phyloP scores from a whole-genome alignment of 2,329 filamentous ascomycete species.

The Sarocladium kiliense region DNA sequence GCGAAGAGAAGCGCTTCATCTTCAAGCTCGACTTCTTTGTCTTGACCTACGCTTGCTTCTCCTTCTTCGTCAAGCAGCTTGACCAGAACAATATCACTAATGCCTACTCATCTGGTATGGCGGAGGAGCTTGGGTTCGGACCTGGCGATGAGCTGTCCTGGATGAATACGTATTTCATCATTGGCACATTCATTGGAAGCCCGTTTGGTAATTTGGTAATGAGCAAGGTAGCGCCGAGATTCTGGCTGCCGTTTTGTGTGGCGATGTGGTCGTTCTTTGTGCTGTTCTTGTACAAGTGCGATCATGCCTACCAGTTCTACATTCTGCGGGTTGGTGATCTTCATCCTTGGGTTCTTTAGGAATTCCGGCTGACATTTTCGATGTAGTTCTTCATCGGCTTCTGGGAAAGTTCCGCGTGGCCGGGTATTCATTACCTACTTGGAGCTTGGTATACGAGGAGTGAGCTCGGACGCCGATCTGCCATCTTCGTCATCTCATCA shows the following conservation, averaged over 20 bases:
- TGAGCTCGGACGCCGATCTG: constrained; percentile 52
- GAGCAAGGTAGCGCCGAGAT: constrained; percentile 23
- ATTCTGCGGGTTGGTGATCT: constrained; percentile 37
- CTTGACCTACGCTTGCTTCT: constrained; percentile 33
- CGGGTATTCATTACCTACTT: constrained; percentile 48
- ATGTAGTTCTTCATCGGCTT: constrained; percentile 43
- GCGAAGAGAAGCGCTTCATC: constrained; percentile 38
- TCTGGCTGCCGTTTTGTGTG: constrained; percentile 33
- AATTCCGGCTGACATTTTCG: not conserved
- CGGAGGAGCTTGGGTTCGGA: constrained; percentile 38
- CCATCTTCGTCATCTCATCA: constrained; percentile 52
- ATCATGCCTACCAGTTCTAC: constrained; percentile 32
- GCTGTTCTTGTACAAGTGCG: constrained; percentile 31
- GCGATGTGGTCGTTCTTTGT: constrained; percentile 34
- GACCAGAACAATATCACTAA: constrained; percentile 42
- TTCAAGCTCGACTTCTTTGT: constrained; percentile 47
- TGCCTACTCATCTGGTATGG: constrained; percentile 43
- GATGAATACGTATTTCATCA: constrained; percentile 41
- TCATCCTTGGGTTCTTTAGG: too few relatives aligned
- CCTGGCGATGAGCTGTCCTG: constrained; percentile 34
- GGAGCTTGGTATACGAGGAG: constrained; percentile 55
- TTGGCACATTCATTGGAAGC: constrained; percentile 19
- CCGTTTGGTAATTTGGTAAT: not conserved
- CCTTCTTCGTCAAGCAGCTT: constrained; percentile 41
- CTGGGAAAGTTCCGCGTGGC: constrained; percentile 50